phyloP scores from a whole-genome alignment of 2,329 filamentous ascomycete genomes.

The Cercospora sesami region DNA sequence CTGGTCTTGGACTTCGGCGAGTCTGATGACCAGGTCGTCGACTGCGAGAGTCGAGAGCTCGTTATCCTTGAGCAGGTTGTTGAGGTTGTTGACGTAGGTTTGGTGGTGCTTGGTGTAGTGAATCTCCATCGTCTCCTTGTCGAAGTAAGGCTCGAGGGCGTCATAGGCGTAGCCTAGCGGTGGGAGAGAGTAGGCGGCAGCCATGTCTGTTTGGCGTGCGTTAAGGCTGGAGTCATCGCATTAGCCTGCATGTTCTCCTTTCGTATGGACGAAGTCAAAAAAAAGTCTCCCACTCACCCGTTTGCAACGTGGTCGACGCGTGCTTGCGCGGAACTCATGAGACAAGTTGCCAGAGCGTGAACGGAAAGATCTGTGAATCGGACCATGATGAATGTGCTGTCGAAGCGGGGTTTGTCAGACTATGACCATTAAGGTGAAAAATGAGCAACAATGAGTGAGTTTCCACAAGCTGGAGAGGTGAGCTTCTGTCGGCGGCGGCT shows the following conservation, averaged over 20 bases:
- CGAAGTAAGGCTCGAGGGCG: conserved; percentile 74
- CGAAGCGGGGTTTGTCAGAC: conserved; percentile 12
- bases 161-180: conserved; percentile 42
- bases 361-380: conserved; percentile 34
- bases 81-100: conserved; percentile 74
- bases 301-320: conserved; percentile 25
- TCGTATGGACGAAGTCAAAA: not conserved
- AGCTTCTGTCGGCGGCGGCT: not conserved
- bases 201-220: conserved; percentile 18
- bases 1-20: conserved; percentile 55
- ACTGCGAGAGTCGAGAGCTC: conserved; percentile 49
- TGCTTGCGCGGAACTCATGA: conserved; percentile 34
- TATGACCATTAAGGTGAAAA: conserved; percentile 27
- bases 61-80: conserved; percentile 64
- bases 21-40: conserved; percentile 49
- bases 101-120: conserved; percentile 80
- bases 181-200: conserved; percentile 35
- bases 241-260: not conserved
- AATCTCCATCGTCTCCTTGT: conserved; percentile 75
- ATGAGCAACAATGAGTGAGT: conserved; percentile 29
- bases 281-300: conserved; percentile 4
- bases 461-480: conserved; percentile 14
- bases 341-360: conserved; percentile 27
- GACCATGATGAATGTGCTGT: conserved; percentile 22
- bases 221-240: conserved; percentile 19